These are phyloP conservation scores for Mycena epipterygia DNA, from an alignment of 768 basidiomycete genomes.

Conservation along the genomic window DNA sequence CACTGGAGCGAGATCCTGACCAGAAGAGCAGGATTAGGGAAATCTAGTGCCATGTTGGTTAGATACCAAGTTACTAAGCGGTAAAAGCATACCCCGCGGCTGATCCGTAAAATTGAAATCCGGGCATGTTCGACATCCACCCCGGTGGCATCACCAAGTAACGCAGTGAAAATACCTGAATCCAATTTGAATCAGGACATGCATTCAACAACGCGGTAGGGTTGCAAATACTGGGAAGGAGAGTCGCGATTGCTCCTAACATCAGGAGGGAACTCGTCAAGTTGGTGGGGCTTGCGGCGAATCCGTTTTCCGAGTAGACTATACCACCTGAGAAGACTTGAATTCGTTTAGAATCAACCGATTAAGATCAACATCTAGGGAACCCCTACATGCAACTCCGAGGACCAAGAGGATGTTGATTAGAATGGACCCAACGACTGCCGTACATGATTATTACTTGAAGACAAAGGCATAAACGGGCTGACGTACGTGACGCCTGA, in stretches of 20 bases:
- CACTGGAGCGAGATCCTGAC: neutral
- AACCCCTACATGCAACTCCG: neutral
- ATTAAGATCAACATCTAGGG: neutral
- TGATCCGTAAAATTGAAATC: neutral
- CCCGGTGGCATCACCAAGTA: neutral
- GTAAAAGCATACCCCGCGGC: neutral
- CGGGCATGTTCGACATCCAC: neutral
- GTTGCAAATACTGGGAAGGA: neutral
- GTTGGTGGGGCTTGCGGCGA: neutral
- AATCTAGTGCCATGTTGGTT: neutral
- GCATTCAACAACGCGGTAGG: neutral
- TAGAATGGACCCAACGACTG: conserved; percentile 11
- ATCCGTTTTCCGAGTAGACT: neutral
- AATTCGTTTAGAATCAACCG: neutral
- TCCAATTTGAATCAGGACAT: neutral
- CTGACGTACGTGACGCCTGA: neutral
- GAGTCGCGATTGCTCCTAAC: neutral
- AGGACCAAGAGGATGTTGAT: conserved; percentile 14
- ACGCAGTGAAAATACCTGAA: neutral
- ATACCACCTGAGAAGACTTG: neutral
- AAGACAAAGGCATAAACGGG: neutral
- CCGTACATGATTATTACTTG: neutral
- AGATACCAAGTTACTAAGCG: neutral
- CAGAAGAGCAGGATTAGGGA: neutral
- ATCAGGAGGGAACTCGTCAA: neutral